Base-by-base conservation (phyloP, 768 basidiomycete species). In the Megacollybia marginata region DNA sequence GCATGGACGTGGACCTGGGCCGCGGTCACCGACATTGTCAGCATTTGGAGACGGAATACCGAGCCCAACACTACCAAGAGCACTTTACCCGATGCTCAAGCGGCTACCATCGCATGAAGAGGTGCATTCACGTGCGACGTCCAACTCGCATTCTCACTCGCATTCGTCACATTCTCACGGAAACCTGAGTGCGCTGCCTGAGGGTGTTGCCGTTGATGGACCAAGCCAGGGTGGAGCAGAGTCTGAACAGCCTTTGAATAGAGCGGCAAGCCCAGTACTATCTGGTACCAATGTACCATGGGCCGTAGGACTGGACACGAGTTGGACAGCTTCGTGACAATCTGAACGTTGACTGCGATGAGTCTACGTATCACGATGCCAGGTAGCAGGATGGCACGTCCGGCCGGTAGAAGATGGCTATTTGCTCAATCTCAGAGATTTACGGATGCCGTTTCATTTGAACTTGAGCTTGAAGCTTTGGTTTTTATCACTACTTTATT, bases 261-360 rank as follows among this genome's bases (percentile, higher is more conserved):
- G 38, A 40, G 13, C 38, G 8, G 8, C 38, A 18, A 40, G 38
- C 8, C 38, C 38, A 15, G 38, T 40, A 8, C 38, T 40, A 5
- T 40, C 38, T 8, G 18, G 4, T 13, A 40, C 38, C 13, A 18
- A 18, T 40, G 38, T 40, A 13, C 38, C 38, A 15, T 40, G 38
- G 38, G 38, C 38, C 15, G 18, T 18, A 5, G 38, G 38, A 13
- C 18, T 40, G 2, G 38, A 40, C 38, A 13, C 13, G 13, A 18
- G 18, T 40, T 40, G 38, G 38, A 40, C 15, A 40, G 38, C 38
- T 15, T 40, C 38, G n/a, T 6, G 44, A 53, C 20, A 61, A 28
- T 28, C 6, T 28, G 23, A 28, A 28, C 23, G 23, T 28, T 6
- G 6, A 28, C 23, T 28, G 23, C 6, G 6, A 28, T 6, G 23